These are phyloP conservation scores for Alternaria rosae DNA, from an alignment of 2,329 filamentous ascomycete genomes.

Conservation along the genomic window DNA sequence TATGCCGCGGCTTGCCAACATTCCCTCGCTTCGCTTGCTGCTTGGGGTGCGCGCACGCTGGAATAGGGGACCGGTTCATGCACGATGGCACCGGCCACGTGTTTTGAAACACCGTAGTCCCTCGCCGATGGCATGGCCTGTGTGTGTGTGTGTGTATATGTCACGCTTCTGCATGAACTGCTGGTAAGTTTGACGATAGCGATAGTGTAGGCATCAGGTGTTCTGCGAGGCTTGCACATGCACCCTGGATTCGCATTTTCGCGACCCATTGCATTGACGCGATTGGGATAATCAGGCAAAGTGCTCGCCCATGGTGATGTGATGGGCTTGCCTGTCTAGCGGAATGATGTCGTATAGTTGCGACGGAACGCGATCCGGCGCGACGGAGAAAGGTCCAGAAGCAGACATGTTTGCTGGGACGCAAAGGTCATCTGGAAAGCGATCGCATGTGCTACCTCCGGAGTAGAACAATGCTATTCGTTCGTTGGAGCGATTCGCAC, in stretches of 20 bases:
- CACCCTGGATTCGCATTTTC: background rate
- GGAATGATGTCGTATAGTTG: background rate
- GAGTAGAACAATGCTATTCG: background rate
- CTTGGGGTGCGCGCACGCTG: no score
- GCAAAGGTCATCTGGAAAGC: conserved; percentile 9
- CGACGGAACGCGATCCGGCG: background rate
- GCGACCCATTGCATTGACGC: background rate
- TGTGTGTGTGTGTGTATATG: background rate
- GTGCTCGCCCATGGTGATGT: conserved; percentile 1
- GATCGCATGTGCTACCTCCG: background rate
- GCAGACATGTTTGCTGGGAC: conserved; percentile 9
- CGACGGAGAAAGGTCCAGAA: conserved; percentile 3
- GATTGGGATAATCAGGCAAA: background rate
- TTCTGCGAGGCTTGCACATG: background rate
- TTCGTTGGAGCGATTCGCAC: conserved; percentile 6
- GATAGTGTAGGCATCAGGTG: background rate
- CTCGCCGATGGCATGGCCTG: background rate
- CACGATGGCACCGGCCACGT: conserved; percentile 15
- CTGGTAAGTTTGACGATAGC: conserved; percentile 1
- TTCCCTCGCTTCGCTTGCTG: conserved; percentile 7
- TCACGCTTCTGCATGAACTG: conserved; percentile 12
- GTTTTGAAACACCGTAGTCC: conserved; percentile 14
- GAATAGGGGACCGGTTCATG: conserved; percentile 11
- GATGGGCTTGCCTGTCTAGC: conserved; percentile 1
- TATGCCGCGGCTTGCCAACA: conserved; percentile 1